Evolutionary conservation across 1,284 basidiomycete species (phyloP).

Genomic region (Sphaerobolus stellatus): DNA sequence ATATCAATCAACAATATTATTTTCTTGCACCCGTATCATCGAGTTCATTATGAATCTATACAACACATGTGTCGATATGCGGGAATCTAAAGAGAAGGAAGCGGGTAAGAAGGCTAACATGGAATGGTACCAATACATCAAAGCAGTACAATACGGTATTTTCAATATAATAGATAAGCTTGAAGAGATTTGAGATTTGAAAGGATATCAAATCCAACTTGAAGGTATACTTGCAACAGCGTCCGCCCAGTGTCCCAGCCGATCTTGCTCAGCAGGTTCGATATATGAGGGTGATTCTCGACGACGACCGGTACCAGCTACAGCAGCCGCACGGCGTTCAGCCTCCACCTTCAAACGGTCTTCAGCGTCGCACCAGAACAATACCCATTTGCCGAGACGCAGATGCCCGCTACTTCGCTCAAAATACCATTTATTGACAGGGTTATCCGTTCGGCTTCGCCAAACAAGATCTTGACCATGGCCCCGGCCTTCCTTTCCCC

Average conservation of each 20-base stretch:
- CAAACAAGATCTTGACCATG: conserved; percentile 94
- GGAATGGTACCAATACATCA: no score
- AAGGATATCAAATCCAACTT: conserved; percentile 68
- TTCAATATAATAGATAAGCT: no score
- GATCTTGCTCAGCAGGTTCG: conserved; percentile 79
- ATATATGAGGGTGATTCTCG: conserved; percentile 65
- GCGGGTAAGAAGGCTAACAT: no score
- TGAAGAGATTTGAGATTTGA: no score
- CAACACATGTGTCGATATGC: no score
- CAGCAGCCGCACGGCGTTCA: conserved; percentile 43
- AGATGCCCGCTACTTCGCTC: conserved; percentile 93
- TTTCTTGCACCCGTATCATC: no score
- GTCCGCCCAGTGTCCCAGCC: conserved; percentile 73
- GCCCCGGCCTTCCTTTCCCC: conserved; percentile 86
- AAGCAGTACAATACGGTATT: no score
- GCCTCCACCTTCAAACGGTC: conserved; percentile 55
- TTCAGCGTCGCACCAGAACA: conserved; percentile 99
- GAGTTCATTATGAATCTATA: no score
- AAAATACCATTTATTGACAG: conserved; percentile 99
- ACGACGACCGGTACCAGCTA: conserved; percentile 43
- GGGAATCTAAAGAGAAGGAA: no score
- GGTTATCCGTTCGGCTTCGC: conserved; percentile 90
- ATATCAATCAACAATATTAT: no score
- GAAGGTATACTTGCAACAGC: conserved; percentile 77
- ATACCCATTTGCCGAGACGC: conserved; percentile 79